Evolutionary conservation across 768 basidiomycete species (phyloP).

Genomic region (Neoboletus brunneissimus): DNA sequence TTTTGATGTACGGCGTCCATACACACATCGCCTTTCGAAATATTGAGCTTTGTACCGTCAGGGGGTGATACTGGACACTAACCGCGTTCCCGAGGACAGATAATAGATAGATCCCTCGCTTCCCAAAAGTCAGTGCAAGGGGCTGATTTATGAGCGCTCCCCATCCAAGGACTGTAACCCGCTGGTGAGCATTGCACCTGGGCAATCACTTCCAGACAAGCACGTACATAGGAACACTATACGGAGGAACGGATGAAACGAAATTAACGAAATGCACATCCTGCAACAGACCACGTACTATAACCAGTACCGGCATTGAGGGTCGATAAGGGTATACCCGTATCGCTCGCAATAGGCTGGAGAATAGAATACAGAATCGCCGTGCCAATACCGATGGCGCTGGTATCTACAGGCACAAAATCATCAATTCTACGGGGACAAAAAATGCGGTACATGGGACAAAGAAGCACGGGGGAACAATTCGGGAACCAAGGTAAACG

Average conservation of each 20-base stretch:
- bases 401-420: conserved; percentile 11
- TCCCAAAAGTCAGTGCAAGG: conserved; percentile 19
- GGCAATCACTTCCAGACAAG: not conserved
- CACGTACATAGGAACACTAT: conserved; percentile 18
- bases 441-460: not conserved
- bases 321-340: conserved; percentile 19
- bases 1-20: conserved; percentile 20
- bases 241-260: not conserved
- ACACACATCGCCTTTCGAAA: conserved; percentile 17
- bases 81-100: conserved; percentile 19
- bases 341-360: conserved; percentile 17
- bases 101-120: conserved; percentile 18
- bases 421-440: not conserved
- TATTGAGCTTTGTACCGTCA: not conserved
- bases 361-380: conserved; percentile 18
- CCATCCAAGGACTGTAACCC: conserved; percentile 15
- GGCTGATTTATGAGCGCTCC: conserved; percentile 21
- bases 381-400: conserved; percentile 17
- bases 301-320: conserved; percentile 21
- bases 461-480: not conserved
- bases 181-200: not conserved
- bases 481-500: not conserved
- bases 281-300: conserved; percentile 3
- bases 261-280: not conserved
- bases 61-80: not conserved